These are phyloP conservation scores for Pochonia chlamydosporia DNA, from an alignment of 2,329 filamentous ascomycete species.

Conservation along the genomic window DNA sequence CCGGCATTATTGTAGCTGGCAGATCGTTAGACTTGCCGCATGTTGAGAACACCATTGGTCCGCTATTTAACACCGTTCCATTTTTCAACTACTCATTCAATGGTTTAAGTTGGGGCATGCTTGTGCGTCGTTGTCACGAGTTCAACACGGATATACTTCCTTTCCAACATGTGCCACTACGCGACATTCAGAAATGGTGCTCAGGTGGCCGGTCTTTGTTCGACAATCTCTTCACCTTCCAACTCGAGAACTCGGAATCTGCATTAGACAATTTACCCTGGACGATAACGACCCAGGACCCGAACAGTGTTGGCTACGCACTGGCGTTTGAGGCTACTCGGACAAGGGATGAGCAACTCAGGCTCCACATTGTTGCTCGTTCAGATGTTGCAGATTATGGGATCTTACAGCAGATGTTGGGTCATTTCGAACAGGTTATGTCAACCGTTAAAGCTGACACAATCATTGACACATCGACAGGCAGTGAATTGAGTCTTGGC, in stretches of 20 bases:
- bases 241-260: constrained; percentile 39
- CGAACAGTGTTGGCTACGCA: constrained; percentile 59
- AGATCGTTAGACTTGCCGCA: constrained; percentile 62
- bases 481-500: not conserved
- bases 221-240: constrained; percentile 78
- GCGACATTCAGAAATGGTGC: constrained; percentile 77
- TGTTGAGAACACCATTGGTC: constrained; percentile 66
- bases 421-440: constrained; percentile 27
- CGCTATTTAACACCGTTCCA: constrained; percentile 86
- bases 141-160: constrained; percentile 63
- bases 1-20: constrained; percentile 77
- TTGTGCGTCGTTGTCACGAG: constrained; percentile 61
- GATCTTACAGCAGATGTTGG: constrained; percentile 30
- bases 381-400: constrained; percentile 25
- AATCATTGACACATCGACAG: not conserved
- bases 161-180: constrained; percentile 68
- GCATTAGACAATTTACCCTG: constrained; percentile 40
- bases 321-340: constrained; percentile 70
- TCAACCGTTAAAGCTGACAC: constrained; percentile 9
- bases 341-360: constrained; percentile 38
- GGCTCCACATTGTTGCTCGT: constrained; percentile 55
- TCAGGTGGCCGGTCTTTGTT: constrained; percentile 59
- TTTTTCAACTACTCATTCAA: constrained; percentile 47
- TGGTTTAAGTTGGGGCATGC: constrained; percentile 49
- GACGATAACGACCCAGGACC: constrained; percentile 40